Conservation (phyloP, 1,139 yeast species). For the Taphrina confusa region DNA sequence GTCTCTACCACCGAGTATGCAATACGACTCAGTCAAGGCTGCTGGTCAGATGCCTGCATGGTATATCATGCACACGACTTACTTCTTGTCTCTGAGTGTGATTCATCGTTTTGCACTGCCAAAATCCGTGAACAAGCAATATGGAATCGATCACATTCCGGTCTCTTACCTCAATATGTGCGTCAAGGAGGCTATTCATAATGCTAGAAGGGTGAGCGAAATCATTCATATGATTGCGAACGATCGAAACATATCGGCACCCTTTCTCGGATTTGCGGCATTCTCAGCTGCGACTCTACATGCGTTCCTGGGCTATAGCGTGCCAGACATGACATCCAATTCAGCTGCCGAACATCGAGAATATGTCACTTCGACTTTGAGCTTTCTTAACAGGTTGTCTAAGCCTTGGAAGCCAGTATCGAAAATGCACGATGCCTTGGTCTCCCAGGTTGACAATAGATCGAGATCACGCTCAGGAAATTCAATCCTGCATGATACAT, state of each 20-base stretch:
- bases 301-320: conserved; percentile 12
- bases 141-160: conserved; percentile 16
- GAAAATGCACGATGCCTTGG: conserved; percentile 20
- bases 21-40: conserved; percentile 39
- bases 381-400: neutral
- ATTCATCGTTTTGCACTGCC: conserved; percentile 39
- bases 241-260: conserved; percentile 1
- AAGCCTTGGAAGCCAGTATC: conserved; percentile 12
- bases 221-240: conserved; percentile 3
- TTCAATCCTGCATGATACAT: conserved; percentile 16
- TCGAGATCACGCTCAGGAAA: neutral
- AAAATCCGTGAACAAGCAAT: conserved; percentile 5
- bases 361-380: conserved; percentile 7
- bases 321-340: neutral
- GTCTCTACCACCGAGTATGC: conserved; percentile 39
- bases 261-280: conserved; percentile 23
- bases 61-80: conserved; percentile 42
- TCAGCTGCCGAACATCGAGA: neutral
- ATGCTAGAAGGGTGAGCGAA: conserved; percentile 14
- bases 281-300: conserved; percentile 24
- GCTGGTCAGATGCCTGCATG: conserved; percentile 41
- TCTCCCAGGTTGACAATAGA: conserved; percentile 5
- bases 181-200: conserved; percentile 14
- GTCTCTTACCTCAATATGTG: conserved; percentile 6
- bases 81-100: conserved; percentile 41